phyloP scores from a whole-genome alignment of 2,329 filamentous ascomycete genomes.

The Xylaria sp. region DNA sequence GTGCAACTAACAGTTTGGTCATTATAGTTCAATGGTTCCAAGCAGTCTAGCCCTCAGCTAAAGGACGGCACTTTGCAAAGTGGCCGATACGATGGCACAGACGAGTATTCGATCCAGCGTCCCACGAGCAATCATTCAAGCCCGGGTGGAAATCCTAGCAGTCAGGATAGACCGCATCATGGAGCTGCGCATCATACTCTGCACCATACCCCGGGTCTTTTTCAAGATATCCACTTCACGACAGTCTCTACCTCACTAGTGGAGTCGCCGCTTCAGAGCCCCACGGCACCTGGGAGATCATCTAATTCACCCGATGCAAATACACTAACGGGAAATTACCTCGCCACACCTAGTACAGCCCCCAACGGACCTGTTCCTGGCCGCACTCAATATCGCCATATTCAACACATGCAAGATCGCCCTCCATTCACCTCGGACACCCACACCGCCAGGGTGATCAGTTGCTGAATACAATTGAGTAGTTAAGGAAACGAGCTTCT shows the following conservation, averaged over 20 bases:
- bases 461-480: slow-evolving; percentile 46
- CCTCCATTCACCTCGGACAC: slow-evolving; percentile 63
- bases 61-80: slow-evolving; percentile 60
- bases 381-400: slow-evolving; percentile 48
- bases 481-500: background rate
- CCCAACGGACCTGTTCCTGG: slow-evolving; percentile 38
- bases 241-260: slow-evolving; percentile 51
- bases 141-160: slow-evolving; percentile 53
- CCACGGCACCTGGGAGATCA: slow-evolving; percentile 43
- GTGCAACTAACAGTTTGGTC: slow-evolving; percentile 43
- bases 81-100: slow-evolving; percentile 58
- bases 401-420: slow-evolving; percentile 57
- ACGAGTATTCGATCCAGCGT: slow-evolving; percentile 50
- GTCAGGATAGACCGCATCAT: slow-evolving; percentile 50
- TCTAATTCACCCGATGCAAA: slow-evolving; percentile 51
- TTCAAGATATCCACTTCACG: slow-evolving; percentile 48
- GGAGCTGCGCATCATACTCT: slow-evolving; percentile 59
- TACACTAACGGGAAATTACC: slow-evolving; percentile 51
- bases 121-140: slow-evolving; percentile 54
- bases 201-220: slow-evolving; percentile 51
- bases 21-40: slow-evolving; percentile 69
- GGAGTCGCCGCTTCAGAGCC: slow-evolving; percentile 50
- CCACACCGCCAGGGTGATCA: slow-evolving; percentile 63
- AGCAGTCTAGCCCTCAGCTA: slow-evolving; percentile 63
- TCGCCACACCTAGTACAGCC: slow-evolving; percentile 58